phyloP scores from a whole-genome alignment of 805 yeast species.

The Saccharomyces paradoxus region DNA sequence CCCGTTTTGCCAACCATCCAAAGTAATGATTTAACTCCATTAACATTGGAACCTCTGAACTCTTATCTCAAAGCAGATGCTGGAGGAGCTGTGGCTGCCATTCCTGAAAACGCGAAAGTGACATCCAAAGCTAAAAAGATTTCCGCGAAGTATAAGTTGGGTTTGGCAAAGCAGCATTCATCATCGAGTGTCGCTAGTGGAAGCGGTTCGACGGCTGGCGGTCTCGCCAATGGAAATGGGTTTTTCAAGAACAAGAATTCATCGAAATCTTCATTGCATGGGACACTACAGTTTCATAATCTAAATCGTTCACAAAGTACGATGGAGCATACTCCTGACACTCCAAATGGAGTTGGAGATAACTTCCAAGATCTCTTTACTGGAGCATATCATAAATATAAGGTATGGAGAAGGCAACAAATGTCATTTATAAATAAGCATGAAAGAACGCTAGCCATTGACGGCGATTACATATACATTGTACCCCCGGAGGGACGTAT shows the following conservation, averaged over 20 bases:
- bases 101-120: conserved; percentile 2
- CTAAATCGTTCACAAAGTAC: conserved; percentile 11
- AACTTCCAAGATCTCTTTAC: conserved; percentile 29
- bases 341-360: conserved; percentile 9
- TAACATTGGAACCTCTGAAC: conserved; percentile 21
- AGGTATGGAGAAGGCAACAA: conserved; percentile 82
- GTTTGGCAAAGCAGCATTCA: conserved; percentile 13
- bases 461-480: conserved; percentile 88
- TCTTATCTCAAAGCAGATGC: conserved; percentile 17
- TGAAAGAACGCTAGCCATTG: conserved; percentile 77
- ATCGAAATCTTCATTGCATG: conserved; percentile 28
- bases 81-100: conserved; percentile 1
- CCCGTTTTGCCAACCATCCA: conserved; percentile 29
- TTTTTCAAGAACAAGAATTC: conserved; percentile 31
- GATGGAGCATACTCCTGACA: conserved; percentile 9
- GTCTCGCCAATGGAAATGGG: conserved; percentile 7
- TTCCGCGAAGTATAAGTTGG: conserved; percentile 17
- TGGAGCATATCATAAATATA: conserved; percentile 72
- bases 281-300: conserved; percentile 13
- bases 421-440: conserved; percentile 67
- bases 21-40: conserved; percentile 29
- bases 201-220: conserved; percentile 5
- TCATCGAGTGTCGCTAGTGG: conserved; percentile 10
- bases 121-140: conserved; percentile 10
- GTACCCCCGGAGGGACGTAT: conserved; percentile 73